phyloP scores from a whole-genome alignment of 306 rosid species.

The Lagenaria siceraria region DNA sequence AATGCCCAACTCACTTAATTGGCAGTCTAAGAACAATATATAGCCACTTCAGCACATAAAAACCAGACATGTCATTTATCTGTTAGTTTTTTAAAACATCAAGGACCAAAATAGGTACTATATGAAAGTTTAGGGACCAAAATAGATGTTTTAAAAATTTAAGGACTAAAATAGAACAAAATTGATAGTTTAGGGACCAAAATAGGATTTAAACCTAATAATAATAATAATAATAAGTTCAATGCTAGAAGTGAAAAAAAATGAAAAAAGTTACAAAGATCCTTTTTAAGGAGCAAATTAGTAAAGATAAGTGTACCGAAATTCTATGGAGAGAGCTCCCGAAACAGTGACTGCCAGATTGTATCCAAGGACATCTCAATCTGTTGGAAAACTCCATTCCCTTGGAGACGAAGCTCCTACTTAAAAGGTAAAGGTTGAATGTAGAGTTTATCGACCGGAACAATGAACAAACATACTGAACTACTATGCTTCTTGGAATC shows the following conservation, averaged over 20 bases:
- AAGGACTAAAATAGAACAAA: too few species aligned
- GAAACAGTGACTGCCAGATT: not conserved
- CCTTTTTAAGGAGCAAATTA: not conserved
- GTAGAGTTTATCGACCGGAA: not conserved
- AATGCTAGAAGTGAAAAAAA: not conserved
- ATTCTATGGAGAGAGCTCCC: not conserved
- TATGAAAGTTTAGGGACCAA: too few species aligned
- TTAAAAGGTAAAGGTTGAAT: not conserved
- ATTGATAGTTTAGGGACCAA: too few species aligned
- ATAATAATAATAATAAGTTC: too few species aligned
- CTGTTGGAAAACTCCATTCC: not conserved
- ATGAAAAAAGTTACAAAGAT: not conserved
- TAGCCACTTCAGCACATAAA: too few species aligned
- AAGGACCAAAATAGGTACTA: too few species aligned
- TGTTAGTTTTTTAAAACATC: too few species aligned
- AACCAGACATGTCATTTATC: too few species aligned
- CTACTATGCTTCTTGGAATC: not conserved
- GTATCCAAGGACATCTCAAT: not conserved
- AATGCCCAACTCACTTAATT: too few species aligned
- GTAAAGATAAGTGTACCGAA: not conserved
- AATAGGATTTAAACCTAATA: too few species aligned
- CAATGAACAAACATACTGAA: not conserved
- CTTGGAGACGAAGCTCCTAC: not conserved
- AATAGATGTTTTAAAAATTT: too few species aligned
- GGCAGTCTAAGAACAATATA: too few species aligned